Base-by-base conservation (phyloP, 108 stramenopile species). In the Seminavis robusta region DNA sequence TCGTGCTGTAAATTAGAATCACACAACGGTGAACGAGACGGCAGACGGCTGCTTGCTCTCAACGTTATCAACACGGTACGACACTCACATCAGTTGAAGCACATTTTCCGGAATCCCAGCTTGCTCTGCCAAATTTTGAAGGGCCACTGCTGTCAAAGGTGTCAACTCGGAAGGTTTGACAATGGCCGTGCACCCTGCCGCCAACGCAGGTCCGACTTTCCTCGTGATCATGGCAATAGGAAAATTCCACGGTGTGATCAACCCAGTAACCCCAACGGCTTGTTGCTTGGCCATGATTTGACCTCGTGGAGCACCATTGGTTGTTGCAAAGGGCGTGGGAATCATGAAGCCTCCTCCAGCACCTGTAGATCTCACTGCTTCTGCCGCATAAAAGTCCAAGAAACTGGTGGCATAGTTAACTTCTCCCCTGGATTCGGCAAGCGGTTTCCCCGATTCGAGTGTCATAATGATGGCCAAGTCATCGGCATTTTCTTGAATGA, bases 221-320 rank as follows among this genome's bases (percentile, higher is more conserved):
- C 94, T 78, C 9, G 97, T 93, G 25, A 98, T 84, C 98, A 99
- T 97, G 15, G 97, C 96, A 25, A 76, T 38, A 0, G 98, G 98
- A 64, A 98, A 99, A 71, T 99, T 99, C 97, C 97, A 98, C 13
- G 98, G 98, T 23, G 94, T 88, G n/a, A 96, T 82, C 8, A 92
- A 46, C 16, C 26, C 72, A 15, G 41, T 36, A 10, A 94, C 89
- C 25, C 96, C 96, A 2, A 97, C 81, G 11, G 93, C 90, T 67
- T 97, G 80, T 3, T 91, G 77, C 7, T 77, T 52, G 7, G 86
- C 86, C 75, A 94, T 61, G 29, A 88, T 34, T 46, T 71, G 72
- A 26, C 92, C 83, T 15, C 75, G 56, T 1, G 89, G 89, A 36
- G 53, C 41, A 26, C 69, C 73, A 29, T 61, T 45, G 17, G 36